Evolutionary conservation across 768 basidiomycete genomes (phyloP).

Genomic region (Epithele typhae): DNA sequence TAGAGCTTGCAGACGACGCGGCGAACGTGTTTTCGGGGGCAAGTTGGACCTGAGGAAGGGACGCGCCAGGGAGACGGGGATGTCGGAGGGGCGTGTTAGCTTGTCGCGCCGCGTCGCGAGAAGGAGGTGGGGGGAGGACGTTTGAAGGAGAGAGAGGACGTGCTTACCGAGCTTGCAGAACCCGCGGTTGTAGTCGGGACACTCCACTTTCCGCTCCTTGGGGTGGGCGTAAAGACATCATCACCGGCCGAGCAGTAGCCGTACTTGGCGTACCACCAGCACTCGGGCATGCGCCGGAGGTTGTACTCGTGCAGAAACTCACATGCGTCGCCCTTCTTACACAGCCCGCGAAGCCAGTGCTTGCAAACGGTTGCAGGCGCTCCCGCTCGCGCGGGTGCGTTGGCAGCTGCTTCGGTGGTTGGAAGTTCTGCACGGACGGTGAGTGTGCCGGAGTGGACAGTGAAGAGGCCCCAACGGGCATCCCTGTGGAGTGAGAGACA

Average conservation of each 20-base stretch:
- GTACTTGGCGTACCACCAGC: slow-evolving; percentile 98
- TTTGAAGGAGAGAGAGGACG: slow-evolving; percentile 5
- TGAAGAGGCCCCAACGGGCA: slow-evolving; percentile 89
- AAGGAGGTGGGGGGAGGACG: no score
- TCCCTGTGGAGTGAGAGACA: slow-evolving; percentile 74
- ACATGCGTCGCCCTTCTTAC: slow-evolving; percentile 97
- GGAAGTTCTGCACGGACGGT: slow-evolving; percentile 88
- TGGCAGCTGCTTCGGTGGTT: slow-evolving; percentile 78
- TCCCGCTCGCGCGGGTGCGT: slow-evolving; percentile 81
- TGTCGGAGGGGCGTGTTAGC: not conserved
- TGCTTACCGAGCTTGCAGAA: slow-evolving; percentile 90
- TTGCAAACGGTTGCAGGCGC: slow-evolving; percentile 90
- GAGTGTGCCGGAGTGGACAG: slow-evolving; percentile 91
- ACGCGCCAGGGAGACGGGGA: not conserved
- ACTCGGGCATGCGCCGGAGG: slow-evolving; percentile 95
- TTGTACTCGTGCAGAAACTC: slow-evolving; percentile 99
- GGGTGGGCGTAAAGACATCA: slow-evolving; percentile 97
- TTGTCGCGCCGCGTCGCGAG: no score
- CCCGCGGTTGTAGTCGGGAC: slow-evolving; percentile 92
- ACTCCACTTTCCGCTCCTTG: slow-evolving; percentile 86
- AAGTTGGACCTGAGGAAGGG: slow-evolving; percentile 57
- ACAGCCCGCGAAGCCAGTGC: slow-evolving; percentile 96
- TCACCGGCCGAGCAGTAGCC: slow-evolving; percentile 97
- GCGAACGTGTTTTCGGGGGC: slow-evolving; percentile 90
- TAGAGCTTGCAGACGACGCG: slow-evolving; percentile 89